Evolutionary conservation across 352 stramenopile species (phyloP), one percentile per base, ranked within the genome.

Genomic region (Phytophthora pluvialis): DNA sequence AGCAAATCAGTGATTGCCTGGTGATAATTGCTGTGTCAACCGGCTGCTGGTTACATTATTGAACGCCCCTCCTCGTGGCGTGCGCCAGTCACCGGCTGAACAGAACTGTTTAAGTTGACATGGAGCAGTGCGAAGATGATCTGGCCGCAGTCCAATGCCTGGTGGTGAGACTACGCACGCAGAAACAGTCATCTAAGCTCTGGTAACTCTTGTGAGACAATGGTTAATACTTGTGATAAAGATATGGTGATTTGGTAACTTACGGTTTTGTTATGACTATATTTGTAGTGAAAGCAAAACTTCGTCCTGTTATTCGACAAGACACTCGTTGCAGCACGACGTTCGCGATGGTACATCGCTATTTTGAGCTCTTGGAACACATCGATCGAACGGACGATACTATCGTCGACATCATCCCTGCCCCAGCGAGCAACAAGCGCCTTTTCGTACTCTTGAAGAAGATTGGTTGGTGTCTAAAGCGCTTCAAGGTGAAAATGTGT

Each of bases 11-110:
- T n/a, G n/a, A n/a, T n/a, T n/a, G n/a, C n/a, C n/a, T n/a, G n/a
- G 46, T 0, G 36, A 58, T 43, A 64, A 36, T n/a, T 57, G 28
- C 36, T 26, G 11, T 1, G 45, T 46, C 4, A 64, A 64, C 18
- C 1, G n/a, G n/a, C n/a, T n/a, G n/a, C n/a, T n/a, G n/a, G n/a
- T n/a, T n/a, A 60, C 31, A 1, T 31, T 15, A 29, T 43, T 52
- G 38, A 31, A 29, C 1, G 29, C 35, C 10, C 29, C 31, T 3
- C 52, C 48, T 8, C n/a, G 36, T 59, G 6, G n/a, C n/a, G n/a
- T n/a, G n/a, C 6, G 54, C 43, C 25, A 62, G 31, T 5, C 42
- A 53, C 18, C 18, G 32, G 10, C 28, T 51, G 5, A 43, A 40
- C 28, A 15, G 39, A 7, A 29, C 39, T n/a, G 11, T 33, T 11